Evolutionary conservation across 2,329 filamentous ascomycete genomes (phyloP), one percentile per base, ranked within the genome.

Genomic region (Neonectria neomacrospora): DNA sequence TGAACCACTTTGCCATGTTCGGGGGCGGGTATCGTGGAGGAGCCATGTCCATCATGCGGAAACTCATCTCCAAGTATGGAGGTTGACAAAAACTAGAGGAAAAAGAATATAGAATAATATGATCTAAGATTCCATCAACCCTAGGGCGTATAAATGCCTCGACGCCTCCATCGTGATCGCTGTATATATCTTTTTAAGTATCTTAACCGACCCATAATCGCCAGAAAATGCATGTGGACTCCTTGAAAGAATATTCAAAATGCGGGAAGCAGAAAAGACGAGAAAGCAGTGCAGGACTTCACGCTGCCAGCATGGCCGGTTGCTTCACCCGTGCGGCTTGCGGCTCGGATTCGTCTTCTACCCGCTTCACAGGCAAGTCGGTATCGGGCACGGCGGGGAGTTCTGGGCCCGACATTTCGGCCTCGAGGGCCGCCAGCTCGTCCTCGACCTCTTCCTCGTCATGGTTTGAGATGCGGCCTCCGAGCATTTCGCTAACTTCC

Each of bases 401-500:
- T 58, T 75, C 54, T 20, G 69, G 60, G 1, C 67, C 71, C 8
- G 71, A 54, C 30, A 80, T 61, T 58, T 80, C 78, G 64, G 78
- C 75, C 77, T 94, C 91, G 68, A 99, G 84, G 1, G 90, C 90
- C 58, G 92, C 93, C 55, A 99, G 83, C 80, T 99, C 96, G 74
- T 97, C 94, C 77, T 99, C 96, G 34, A 99, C 96, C 74, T 97
- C 96, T 75, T 98, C 95, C 78, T 99, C 96, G 79, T 99, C 96
- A 73, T 96, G 91, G 74, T 94, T 96, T 14, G 94, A 93, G 82
- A 99, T 94, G 71, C 90, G 89, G 12, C 92, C 92, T 34, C 90
- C 92, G 3, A 99, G 87, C 86, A 97, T 92, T 53, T 97, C 93
- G 80, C 91, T 96, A 71, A 99, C 87, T 82, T 99, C 95, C 92